Base-by-base conservation (phyloP, 2,329 filamentous ascomycete species). In the Venturia oleaginea region DNA sequence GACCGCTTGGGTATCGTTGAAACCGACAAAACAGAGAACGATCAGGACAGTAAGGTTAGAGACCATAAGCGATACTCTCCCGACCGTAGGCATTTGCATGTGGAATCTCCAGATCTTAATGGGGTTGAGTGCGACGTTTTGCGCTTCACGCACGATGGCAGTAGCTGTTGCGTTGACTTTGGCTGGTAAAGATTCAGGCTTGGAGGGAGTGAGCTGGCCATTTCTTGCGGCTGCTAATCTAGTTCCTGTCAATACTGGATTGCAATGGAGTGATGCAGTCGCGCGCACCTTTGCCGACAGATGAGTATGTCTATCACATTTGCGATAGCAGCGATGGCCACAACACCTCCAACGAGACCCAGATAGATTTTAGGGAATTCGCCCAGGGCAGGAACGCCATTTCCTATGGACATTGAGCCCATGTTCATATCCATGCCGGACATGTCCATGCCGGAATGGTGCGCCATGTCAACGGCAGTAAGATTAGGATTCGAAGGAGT, bases 21-120 rank as follows among this genome's bases (percentile, higher is more conserved):
- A 75, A 38, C 78, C 79, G 70, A 84, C 85, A 67, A 85, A 81
- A 69, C 80, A 83, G 34, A 84, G 77, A 1, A 77, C 76, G n/a
- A 84, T 73, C n/a, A 85, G 68, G 2, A 82, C 75, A 17, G 81
- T 72, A 6, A 81, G 66, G 67, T 86, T 83, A 2, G 73, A 75
- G 5, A 76, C 62, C 19, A 82, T 72, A 13, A 82, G 68, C 8
- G 73, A 71, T 5, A 70, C 68, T 13, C 71, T 71, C 5, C 77
- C 78, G 7, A 79, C 64, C 0, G 74, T 76, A 22, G 77, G 76
- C 8, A 69, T 74, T 73, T 64, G 79, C 69, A 71, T 75, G 71
- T 70, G 75, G 40, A 66, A 71, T 42, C 66, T 68, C 65, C 70
- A 75, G 60, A 73, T 69, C 27, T 71, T 71, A 67, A 76, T 72